phyloP scores from a whole-genome alignment of 768 basidiomycete genomes.

The Suillus hirtellus region DNA sequence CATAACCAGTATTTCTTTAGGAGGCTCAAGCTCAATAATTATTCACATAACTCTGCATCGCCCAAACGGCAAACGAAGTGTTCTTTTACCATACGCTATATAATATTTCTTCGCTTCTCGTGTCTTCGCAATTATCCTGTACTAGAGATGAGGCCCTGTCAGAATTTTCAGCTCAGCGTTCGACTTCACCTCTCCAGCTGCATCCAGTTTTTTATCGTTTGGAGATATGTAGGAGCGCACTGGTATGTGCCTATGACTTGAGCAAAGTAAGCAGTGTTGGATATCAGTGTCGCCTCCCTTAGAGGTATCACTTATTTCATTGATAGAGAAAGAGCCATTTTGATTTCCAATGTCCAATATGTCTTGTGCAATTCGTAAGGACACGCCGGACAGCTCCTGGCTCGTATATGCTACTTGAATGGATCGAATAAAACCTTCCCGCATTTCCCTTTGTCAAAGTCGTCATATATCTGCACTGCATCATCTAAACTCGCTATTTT shows the following conservation, averaged over 20 bases:
- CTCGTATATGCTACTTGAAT: conserved; percentile 43
- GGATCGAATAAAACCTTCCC: conserved; percentile 81
- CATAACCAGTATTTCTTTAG: conserved; percentile 24
- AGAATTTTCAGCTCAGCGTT: too few relatives aligned
- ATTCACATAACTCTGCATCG: neutral
- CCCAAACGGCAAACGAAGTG: neutral
- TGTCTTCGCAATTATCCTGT: conserved; percentile 1
- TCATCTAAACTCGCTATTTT: conserved; percentile 59
- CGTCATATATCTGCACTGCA: conserved; percentile 57
- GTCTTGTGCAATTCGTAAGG: neutral
- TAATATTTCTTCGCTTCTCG: neutral
- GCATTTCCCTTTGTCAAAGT: conserved; percentile 70
- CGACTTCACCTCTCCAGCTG: too few relatives aligned
- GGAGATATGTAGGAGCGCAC: too few relatives aligned
- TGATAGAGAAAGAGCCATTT: neutral
- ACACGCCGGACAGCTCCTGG: neutral
- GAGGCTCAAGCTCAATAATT: conserved; percentile 49
- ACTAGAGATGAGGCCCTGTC: neutral
- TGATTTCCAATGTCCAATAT: too few relatives aligned
- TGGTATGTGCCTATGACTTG: too few relatives aligned
- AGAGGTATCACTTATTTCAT: neutral
- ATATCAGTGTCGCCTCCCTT: too few relatives aligned
- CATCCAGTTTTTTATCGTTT: too few relatives aligned
- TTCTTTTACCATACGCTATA: neutral
- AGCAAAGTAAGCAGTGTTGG: too few relatives aligned